Evolutionary conservation across 2,329 filamentous ascomycete species (phyloP).

Genomic region (Leptodontidium sp.): DNA sequence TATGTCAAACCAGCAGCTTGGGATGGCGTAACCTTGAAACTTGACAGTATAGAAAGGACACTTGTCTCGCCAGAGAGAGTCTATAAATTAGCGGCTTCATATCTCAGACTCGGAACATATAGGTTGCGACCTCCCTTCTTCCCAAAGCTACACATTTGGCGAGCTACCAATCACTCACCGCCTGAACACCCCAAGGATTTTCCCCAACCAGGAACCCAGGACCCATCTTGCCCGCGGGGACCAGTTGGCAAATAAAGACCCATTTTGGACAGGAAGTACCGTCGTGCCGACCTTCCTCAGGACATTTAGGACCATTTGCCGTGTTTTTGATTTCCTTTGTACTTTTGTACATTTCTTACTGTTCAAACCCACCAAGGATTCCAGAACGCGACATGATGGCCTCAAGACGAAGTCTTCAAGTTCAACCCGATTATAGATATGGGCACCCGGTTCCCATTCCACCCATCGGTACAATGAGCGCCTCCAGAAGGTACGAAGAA

Average conservation of each 20-base stretch:
- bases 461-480: constrained; percentile 37
- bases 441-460: constrained; percentile 35
- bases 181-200: constrained; percentile 30
- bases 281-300: constrained; percentile 23
- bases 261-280: constrained; percentile 34
- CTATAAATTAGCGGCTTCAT: constrained; percentile 41
- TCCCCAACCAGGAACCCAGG: constrained; percentile 35
- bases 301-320: constrained; percentile 30
- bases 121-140: constrained; percentile 24
- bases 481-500: constrained; percentile 46
- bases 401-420: constrained; percentile 45
- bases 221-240: neutral
- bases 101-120: constrained; percentile 34
- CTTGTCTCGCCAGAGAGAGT: constrained; percentile 32
- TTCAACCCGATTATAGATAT: constrained; percentile 46
- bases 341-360: constrained; percentile 40
- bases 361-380: constrained; percentile 32
- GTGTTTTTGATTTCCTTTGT: constrained; percentile 39
- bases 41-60: constrained; percentile 29
- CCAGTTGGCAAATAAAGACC: constrained; percentile 24
- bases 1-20: constrained; percentile 37
- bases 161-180: constrained; percentile 36
- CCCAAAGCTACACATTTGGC: constrained; percentile 30
- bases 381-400: constrained; percentile 42
- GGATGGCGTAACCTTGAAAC: constrained; percentile 23